These are phyloP conservation scores for Pterocarpus santalinus DNA, from an alignment of 306 rosid genomes.

Conservation along the genomic window DNA sequence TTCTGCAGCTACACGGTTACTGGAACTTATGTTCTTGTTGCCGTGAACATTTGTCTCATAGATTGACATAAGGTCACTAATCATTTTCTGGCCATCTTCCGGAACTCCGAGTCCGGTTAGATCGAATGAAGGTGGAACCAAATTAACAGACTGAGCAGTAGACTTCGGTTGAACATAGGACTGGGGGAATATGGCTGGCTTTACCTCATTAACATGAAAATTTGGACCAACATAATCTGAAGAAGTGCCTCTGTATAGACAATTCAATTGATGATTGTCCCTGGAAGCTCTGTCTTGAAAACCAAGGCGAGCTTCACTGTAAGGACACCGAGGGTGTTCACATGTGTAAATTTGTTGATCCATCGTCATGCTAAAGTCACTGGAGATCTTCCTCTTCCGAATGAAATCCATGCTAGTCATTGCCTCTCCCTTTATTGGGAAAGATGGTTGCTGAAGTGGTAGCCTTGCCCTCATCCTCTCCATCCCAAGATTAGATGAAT, in stretches of 20 bases:
- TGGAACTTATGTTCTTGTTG: constrained; percentile 46
- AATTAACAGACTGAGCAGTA: constrained; percentile 47
- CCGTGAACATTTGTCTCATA: constrained; percentile 59
- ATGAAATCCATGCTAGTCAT: constrained; percentile 55
- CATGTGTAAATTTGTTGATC: constrained; percentile 68
- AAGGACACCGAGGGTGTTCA: constrained; percentile 68
- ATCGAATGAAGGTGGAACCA: constrained; percentile 57
- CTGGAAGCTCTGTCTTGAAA: constrained; percentile 68
- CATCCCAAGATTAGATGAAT: constrained; percentile 61
- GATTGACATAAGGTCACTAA: constrained; percentile 66
- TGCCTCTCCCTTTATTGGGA: constrained; percentile 63
- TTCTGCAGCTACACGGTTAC: constrained; percentile 39
- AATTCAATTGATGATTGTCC: constrained; percentile 72
- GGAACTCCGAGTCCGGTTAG: constrained; percentile 67
- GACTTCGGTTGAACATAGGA: constrained; percentile 56
- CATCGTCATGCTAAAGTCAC: constrained; percentile 56
- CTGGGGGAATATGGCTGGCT: constrained; percentile 63
- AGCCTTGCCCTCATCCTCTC: constrained; percentile 60
- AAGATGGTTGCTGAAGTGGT: constrained; percentile 57
- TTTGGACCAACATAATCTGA: constrained; percentile 52
- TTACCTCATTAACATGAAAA: constrained; percentile 65
- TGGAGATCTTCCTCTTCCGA: constrained; percentile 69
- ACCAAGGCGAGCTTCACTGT: constrained; percentile 59
- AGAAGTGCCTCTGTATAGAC: constrained; percentile 47
- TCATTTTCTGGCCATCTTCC: constrained; percentile 66